Base-by-base conservation (phyloP, 768 basidiomycete species). In the Rhizopogon rudus region DNA sequence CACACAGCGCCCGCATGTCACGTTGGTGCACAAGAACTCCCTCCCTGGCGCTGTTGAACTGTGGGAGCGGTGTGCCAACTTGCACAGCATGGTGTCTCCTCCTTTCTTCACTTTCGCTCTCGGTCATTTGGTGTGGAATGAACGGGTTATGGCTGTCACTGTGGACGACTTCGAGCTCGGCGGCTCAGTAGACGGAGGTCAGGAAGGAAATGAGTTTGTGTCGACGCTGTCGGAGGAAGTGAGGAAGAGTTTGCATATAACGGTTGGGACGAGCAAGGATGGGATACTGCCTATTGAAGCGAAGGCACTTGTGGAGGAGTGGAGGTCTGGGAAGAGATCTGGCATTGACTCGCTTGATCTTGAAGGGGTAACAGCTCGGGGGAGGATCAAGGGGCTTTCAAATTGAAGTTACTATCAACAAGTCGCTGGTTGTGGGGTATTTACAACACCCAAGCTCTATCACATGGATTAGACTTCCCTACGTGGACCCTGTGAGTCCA, bases 71-170 rank as follows among this genome's bases (percentile, higher is more conserved):
- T 70, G 68, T 40, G 6, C 31, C 1, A 43, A 29, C 7, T 48
- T 70, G 5, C 55, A 57, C n/a, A 57, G 3, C 40, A 53, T 63
- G 35, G 55, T 60, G 6, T 43, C 54, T 0, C 75, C 81, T 10
- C 84, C 86, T 1, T 57, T 81, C 52, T 90, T 92, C 69, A 70
- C 72, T 20, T 84, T 88, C 60, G 74, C 66, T 33, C 73, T 97
- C 14, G 78, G 78, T 5, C 68, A 77, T 51, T 68, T 96, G 12
- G 70, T 94, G 10, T 93, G 88, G 83, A 81, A 94, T 60, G 79
- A 79, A 22, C 72, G 87, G 29, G 81, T 93, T 6, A 93, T 98
- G 91, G 87, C 89, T 2, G 64, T 90, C 9, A 82, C 84, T 0
- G 81, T 97, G 31, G 84, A 85, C 2, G 75, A 82, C 46, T 57